These are phyloP conservation scores for Grosmannia penicillata DNA, from an alignment of 2,329 filamentous ascomycete species.

Conservation along the genomic window DNA sequence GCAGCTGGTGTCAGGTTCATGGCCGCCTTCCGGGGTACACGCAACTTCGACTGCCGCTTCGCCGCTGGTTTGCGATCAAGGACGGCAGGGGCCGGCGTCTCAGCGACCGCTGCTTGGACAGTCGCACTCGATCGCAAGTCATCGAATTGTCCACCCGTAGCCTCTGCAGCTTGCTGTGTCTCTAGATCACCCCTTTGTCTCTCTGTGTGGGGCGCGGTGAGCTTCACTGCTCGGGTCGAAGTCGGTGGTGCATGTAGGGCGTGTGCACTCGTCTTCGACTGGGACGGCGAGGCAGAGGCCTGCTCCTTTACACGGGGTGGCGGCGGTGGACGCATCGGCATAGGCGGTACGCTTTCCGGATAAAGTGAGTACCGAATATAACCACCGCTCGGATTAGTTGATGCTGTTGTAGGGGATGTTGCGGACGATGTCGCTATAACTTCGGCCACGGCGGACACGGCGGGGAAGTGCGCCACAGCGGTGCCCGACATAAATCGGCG, in stretches of 20 bases:
- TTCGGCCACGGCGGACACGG: background rate
- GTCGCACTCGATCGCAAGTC: no score
- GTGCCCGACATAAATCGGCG: constrained; percentile 25
- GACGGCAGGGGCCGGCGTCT: background rate
- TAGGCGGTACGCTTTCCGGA: background rate
- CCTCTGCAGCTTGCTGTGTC: no score
- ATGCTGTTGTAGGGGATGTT: background rate
- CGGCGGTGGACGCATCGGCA: constrained; percentile 6
- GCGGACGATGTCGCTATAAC: background rate
- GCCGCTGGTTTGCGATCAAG: background rate
- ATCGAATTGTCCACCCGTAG: no score
- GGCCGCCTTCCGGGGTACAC: constrained; percentile 68
- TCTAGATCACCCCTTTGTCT: no score
- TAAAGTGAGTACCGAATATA: constrained; percentile 9
- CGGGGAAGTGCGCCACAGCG: constrained; percentile 28
- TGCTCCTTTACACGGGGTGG: background rate
- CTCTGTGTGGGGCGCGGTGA: no score
- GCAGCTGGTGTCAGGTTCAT: constrained; percentile 74
- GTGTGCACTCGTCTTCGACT: background rate
- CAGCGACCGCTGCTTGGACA: background rate
- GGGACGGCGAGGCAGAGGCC: background rate
- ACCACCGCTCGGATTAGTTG: constrained; percentile 6
- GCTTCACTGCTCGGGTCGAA: constrained; percentile 5
- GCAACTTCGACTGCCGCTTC: constrained; percentile 43
- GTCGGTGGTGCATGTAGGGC: background rate